Evolutionary conservation across 768 basidiomycete species (phyloP).

Genomic region (Termitomyces bulborhizus): DNA sequence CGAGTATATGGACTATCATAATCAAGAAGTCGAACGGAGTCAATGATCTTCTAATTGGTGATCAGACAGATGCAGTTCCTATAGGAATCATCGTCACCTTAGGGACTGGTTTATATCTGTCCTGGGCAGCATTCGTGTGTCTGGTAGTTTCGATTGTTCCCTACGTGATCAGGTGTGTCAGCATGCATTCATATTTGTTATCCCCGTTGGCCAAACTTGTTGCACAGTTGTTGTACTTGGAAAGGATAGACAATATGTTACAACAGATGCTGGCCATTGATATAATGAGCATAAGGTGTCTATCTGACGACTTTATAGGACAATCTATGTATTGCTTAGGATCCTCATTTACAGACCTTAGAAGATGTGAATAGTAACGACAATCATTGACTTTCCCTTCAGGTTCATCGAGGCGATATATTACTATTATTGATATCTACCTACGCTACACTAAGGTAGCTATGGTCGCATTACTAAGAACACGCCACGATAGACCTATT

Average conservation of each 20-base stretch:
- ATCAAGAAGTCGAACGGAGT: conserved; percentile 57
- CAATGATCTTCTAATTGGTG: conserved; percentile 43
- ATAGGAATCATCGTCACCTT: conserved; percentile 60
- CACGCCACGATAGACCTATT: no score
- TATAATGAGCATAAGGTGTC: not conserved
- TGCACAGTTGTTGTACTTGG: conserved; percentile 76
- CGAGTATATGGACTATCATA: conserved; percentile 73
- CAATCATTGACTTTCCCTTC: not conserved
- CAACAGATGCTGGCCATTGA: conserved; percentile 18
- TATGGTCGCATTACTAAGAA: no score
- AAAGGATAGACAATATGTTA: conserved; percentile 42
- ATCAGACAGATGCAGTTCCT: conserved; percentile 26
- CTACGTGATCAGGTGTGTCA: conserved; percentile 67
- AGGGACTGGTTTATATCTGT: conserved; percentile 57
- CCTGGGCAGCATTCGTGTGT: conserved; percentile 72
- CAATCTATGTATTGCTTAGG: not conserved
- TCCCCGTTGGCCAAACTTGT: not conserved
- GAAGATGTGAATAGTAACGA: not conserved
- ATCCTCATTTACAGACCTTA: not conserved
- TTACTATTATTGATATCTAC: no score
- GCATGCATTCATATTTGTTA: conserved; percentile 1
- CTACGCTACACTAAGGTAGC: no score
- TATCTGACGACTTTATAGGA: conserved; percentile 3
- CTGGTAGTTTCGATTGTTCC: conserved; percentile 62
- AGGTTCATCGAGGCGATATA: no score